phyloP scores from a whole-genome alignment of 2,329 filamentous ascomycete genomes.

The Alternaria alternata region DNA sequence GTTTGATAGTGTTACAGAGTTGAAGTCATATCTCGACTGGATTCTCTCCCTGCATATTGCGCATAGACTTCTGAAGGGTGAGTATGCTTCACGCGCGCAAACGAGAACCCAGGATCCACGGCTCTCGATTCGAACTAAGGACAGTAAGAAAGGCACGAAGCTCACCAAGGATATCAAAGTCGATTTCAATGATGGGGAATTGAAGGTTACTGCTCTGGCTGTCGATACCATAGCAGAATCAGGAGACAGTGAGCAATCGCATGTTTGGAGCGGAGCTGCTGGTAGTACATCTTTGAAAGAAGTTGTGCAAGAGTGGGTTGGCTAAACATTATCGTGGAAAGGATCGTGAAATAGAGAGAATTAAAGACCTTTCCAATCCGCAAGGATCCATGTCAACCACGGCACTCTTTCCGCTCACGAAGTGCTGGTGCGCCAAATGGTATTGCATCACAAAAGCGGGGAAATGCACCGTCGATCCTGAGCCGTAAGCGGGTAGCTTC shows the following conservation, averaged over 20 bases:
- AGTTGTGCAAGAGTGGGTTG: conserved; percentile 38
- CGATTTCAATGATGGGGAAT: conserved; percentile 25
- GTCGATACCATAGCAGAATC: conserved; percentile 7
- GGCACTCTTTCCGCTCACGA: not conserved
- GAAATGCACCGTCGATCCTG: conserved; percentile 1
- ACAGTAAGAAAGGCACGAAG: conserved; percentile 26
- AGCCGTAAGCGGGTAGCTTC: conserved; percentile 9
- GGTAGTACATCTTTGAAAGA: conserved; percentile 27
- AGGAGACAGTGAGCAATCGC: conserved; percentile 24
- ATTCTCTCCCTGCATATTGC: conserved; percentile 43
- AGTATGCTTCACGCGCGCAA: conserved; percentile 28
- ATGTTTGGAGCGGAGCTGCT: conserved; percentile 35
- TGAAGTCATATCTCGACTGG: conserved; percentile 45
- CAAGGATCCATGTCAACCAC: not conserved
- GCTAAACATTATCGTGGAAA: not conserved
- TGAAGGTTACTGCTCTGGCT: conserved; percentile 24
- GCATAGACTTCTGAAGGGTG: conserved; percentile 38
- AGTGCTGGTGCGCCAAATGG: not conserved
- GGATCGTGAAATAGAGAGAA: not conserved
- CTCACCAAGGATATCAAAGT: conserved; percentile 34
- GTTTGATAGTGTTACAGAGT: conserved; percentile 38
- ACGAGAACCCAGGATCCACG: conserved; percentile 32
- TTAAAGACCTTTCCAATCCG: not conserved
- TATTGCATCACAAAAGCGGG: conserved; percentile 15
- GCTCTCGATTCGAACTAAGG: conserved; percentile 33